Conservation (phyloP, 2,329 filamentous ascomycete genomes). For the Fonsecaea monophora region DNA sequence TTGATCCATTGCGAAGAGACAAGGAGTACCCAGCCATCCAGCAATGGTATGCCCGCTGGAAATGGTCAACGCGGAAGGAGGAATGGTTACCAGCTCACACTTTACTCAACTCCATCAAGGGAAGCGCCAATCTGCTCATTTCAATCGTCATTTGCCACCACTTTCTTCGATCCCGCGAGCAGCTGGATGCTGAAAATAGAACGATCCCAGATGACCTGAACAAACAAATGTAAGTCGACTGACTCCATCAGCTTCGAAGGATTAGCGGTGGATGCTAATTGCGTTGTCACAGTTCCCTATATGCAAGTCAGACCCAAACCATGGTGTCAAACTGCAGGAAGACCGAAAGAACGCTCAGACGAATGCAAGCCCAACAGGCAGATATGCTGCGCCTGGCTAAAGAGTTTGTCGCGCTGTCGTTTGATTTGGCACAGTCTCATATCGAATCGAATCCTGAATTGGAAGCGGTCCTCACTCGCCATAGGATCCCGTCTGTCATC, state of each 20-base stretch:
- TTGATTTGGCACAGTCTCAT: not conserved
- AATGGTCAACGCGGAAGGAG: constrained; percentile 13
- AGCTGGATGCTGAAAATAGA: not conserved
- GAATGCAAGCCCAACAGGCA: not conserved
- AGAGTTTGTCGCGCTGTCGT: not conserved
- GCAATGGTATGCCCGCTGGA: constrained; percentile 11
- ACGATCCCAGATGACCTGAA: not conserved
- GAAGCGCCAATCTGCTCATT: constrained; percentile 6
- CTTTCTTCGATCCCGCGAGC: not conserved
- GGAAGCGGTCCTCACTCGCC: not conserved
- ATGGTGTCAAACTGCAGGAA: constrained; percentile 2
- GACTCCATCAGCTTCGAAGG: not conserved
- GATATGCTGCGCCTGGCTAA: not conserved
- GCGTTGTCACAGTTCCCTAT: not conserved
- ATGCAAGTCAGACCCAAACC: not conserved
- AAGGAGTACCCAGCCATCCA: not conserved
- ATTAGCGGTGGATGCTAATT: constrained; percentile 1
- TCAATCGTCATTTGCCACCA: constrained; percentile 3
- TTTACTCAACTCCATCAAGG: constrained; percentile 12
- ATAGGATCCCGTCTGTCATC: not conserved
- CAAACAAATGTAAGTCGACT: not conserved
- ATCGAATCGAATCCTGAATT: constrained; percentile 4
- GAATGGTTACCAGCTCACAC: constrained; percentile 11
- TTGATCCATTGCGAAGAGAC: constrained; percentile 8
- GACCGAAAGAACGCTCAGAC: not conserved